Evolutionary conservation across 768 basidiomycete species (phyloP), one percentile per base, ranked within the genome.

Genomic region (Trametes sanguinea): DNA sequence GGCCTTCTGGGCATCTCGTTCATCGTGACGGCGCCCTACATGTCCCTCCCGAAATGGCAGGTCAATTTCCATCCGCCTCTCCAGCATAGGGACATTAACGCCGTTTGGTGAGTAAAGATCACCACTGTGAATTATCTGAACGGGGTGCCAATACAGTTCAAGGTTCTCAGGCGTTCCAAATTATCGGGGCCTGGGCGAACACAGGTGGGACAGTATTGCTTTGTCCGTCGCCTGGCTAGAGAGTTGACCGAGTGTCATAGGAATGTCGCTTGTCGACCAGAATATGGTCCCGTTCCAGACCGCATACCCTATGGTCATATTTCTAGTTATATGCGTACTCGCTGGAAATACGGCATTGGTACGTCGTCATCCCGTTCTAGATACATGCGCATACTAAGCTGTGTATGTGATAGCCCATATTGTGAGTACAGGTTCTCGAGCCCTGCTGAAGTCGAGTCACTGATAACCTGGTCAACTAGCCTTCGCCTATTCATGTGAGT

Each of bases 401-500:
- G 6, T 37, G 35, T 2, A 22, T 22, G 14, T n/a, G 10, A 53
- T 45, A 94, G 92, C 93, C 94, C 27, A 82, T 95, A 54, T 88
- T 94, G 94, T 95, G 72, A 77, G 93, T 50, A 32, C 9, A n/a
- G 29, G 4, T 78, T 17, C 42, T 30, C 46, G 29, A 30, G 22
- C 22, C 22, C 22, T 22, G 22, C 22, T 22, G 22, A 22, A 22
- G 1, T 22, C 22, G 51, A n/a, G 42, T 32, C 54, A 44, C 6
- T 11, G 35, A 37, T 11, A 6, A 11, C 35, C 35, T 37, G 35
- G 35, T 11, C 2, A 8, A 10, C 8, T 60, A 94, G 92, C 63
- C 74, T 97, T 27, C 90, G 95, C 43, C 84, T 94, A 54, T 76
- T 80, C 62, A 94, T 97, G 93, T 94, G 66, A 76, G 88, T 43